A percentile compares a stretch with the other conserved stretches of the same genome.
Evolutionary conservation across 1,284 basidiomycete species (phyloP).

Genomic region (Boletus sp.): DNA sequence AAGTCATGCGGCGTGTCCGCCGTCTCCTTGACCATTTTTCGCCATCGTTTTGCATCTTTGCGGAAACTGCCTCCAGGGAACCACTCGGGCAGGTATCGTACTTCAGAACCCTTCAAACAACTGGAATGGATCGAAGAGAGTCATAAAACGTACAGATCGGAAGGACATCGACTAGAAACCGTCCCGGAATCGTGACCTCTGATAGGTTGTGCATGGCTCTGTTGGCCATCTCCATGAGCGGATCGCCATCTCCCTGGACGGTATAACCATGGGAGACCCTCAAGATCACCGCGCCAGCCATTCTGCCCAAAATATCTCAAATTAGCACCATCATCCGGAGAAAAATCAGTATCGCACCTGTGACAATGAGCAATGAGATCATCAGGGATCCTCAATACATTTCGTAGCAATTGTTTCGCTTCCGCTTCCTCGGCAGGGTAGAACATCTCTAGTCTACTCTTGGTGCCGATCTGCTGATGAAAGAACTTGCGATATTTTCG

Average conservation of each 20-base stretch:
- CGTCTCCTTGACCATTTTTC: slow-evolving; percentile 32
- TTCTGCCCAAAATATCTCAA: neutral
- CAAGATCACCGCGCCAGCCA: slow-evolving; percentile 8
- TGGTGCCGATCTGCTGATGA: neutral
- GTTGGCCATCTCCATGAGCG: slow-evolving; percentile 23
- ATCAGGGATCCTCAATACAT: slow-evolving; percentile 12
- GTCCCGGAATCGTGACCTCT: slow-evolving; percentile 11
- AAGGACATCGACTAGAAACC: slow-evolving; percentile 29
- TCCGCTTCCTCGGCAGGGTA: slow-evolving; percentile 16
- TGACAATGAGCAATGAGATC: slow-evolving; percentile 4
- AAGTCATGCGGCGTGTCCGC: slow-evolving; percentile 37
- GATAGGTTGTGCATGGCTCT: slow-evolving; percentile 18
- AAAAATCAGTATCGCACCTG: slow-evolving; percentile 11
- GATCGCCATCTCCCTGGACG: slow-evolving; percentile 24
- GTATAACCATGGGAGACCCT: slow-evolving; percentile 20
- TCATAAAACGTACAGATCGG: slow-evolving; percentile 24
- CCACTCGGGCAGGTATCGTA: slow-evolving; percentile 30
- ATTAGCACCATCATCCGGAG: neutral
- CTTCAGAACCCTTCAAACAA: slow-evolving; percentile 7
- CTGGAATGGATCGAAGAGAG: neutral
- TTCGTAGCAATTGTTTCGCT: slow-evolving; percentile 18
- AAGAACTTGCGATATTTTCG: neutral
- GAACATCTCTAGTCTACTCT: slow-evolving; percentile 10
- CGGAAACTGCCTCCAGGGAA: slow-evolving; percentile 47
- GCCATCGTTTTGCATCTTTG: slow-evolving; percentile 38